phyloP scores from a whole-genome alignment of 179 eudicot genomes.

The Actinidia polygama region DNA sequence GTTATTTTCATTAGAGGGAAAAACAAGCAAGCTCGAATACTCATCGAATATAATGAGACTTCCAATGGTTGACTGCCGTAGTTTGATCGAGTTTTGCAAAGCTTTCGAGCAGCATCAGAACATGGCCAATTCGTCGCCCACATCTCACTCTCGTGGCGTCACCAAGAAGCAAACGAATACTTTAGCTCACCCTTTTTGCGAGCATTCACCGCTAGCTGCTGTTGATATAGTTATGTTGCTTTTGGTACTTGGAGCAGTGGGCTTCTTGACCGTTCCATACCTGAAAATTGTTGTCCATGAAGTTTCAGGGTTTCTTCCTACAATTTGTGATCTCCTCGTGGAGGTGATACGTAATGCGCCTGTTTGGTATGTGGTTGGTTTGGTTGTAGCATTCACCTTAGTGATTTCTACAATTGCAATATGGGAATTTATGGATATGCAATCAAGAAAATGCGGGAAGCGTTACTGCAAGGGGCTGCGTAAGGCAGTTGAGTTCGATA shows the following conservation, averaged over 20 bases:
- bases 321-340: conserved; percentile 13
- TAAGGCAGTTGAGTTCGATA: conserved; percentile 48
- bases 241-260: conserved; percentile 35
- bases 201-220: conserved; percentile 39
- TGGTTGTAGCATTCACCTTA: conserved; percentile 23
- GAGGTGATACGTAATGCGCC: conserved; percentile 37
- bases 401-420: conserved; percentile 25
- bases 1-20: neutral
- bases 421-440: conserved; percentile 39
- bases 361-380: conserved; percentile 36
- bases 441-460: conserved; percentile 44
- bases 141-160: neutral
- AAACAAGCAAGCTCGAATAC: no score
- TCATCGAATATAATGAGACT: conserved; percentile 27
- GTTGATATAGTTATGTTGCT: conserved; percentile 41
- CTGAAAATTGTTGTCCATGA: conserved; percentile 29
- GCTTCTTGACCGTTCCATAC: conserved; percentile 37
- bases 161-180: conserved; percentile 24
- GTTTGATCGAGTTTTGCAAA: conserved; percentile 47
- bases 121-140: neutral
- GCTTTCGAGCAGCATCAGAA: conserved; percentile 43
- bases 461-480: conserved; percentile 38
- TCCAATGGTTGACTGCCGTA: conserved; percentile 52
- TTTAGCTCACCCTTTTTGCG: conserved; percentile 31
- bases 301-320: conserved; percentile 20